Evolutionary conservation across 768 basidiomycete species (phyloP), one percentile per base, ranked within the genome.

Genomic region (Mrakia frigida): DNA sequence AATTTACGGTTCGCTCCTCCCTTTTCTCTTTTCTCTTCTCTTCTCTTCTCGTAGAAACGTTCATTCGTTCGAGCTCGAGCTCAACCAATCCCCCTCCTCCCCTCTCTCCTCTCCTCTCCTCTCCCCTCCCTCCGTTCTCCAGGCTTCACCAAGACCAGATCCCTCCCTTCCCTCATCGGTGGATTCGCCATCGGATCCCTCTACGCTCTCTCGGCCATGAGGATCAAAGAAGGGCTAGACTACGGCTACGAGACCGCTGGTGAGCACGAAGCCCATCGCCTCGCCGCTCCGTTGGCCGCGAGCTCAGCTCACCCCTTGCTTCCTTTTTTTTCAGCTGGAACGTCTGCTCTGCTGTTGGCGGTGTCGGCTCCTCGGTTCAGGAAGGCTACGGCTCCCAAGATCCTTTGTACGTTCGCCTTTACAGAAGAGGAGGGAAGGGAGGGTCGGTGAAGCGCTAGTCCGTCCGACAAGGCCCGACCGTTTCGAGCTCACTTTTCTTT

Each of bases 191-290:
- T 84, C 50, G 83, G 82, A 7, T 79, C 81, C 61, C 52, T 80
- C 41, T 83, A 82, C 80, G 81, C 80, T 18, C 41, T 82, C 69
- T 81, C 81, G 59, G 75, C 78, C 1, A 80, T 83, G 80, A 76
- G 83, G 70, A 83, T 84, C 72, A 65, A 78, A 63, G 83, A 84
- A 78, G 82, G 82, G 4, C 80, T 83, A 80, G 79, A 80, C 50
- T 83, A 82, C 74, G 83, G 83, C 2, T 80, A 81, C 59, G 83
- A 84, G 67, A 82, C 82, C 60, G 80, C 81, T 52, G 80, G 83
- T 83, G 70, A 77, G 83, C 80, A 6, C n/a, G 2, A 33, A 18
- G 18, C 65, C 52, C 56, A 13, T 60, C 35, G 18, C 53, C 53
- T 39, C 37, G 53, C 14, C 5, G n/a, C 11, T 28, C 41, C 23